Conservation (phyloP, 805 yeast genomes). For the Hermanozyma aechmeae region DNA sequence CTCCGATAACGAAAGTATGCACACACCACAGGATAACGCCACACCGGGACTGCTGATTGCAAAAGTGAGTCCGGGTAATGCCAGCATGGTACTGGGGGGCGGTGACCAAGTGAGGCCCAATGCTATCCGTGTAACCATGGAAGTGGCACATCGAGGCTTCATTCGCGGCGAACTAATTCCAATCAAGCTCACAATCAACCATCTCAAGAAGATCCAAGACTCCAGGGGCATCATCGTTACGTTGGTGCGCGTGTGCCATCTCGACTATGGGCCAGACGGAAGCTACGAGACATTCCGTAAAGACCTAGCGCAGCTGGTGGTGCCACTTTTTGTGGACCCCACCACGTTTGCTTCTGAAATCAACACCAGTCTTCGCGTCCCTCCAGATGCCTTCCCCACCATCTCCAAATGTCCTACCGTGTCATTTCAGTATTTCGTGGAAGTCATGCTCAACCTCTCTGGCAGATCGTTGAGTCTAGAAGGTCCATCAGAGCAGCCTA, state of each 20-base stretch:
- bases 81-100: too few relatives aligned
- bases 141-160: constrained; percentile 54
- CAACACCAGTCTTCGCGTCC: constrained; percentile 59
- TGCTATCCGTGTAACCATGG: constrained; percentile 27
- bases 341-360: constrained; percentile 45
- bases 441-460: constrained; percentile 72
- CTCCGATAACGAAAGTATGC: too few relatives aligned
- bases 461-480: constrained; percentile 39
- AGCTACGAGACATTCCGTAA: constrained; percentile 69
- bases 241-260: constrained; percentile 67
- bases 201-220: constrained; percentile 61
- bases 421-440: constrained; percentile 77
- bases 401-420: constrained; percentile 63
- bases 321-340: constrained; percentile 76
- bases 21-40: too few relatives aligned
- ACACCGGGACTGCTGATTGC: too few relatives aligned
- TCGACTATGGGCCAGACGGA: constrained; percentile 47
- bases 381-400: constrained; percentile 82
- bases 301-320: constrained; percentile 68
- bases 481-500: constrained; percentile 9
- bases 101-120: constrained; percentile 9
- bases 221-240: constrained; percentile 72
- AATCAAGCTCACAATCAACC: constrained; percentile 55
- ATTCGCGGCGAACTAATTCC: constrained; percentile 76
- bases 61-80: too few relatives aligned